Base-by-base conservation (phyloP, 108 stramenopile species). In the Pseudonitzschia multiseries region DNA sequence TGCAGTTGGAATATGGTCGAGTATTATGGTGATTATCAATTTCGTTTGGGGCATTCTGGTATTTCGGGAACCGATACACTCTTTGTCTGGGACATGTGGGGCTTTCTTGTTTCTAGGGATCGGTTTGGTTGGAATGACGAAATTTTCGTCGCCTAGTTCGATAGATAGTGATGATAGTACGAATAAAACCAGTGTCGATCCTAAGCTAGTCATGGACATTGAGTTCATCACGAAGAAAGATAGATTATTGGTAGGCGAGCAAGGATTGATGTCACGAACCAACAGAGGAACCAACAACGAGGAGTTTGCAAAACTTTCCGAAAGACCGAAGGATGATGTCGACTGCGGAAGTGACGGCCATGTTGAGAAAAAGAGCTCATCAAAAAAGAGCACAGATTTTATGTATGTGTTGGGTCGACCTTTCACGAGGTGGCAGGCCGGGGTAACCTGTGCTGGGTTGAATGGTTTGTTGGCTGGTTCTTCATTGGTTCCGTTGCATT, bases 1-100 rank as follows among this genome's bases (percentile, higher is more conserved):
- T 24, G 77, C 82, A 1, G 76, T 85, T 15, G 91, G 91, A 0
- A 86, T 79, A 13, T 87, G 88, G 84, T 75, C 84, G 15, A 70
- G 68, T 12, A 56, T 83, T 17, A 83, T 85, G 52, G 86, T 89
- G 22, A 33, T 89, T 9, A 73, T 83, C 21, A 79, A 78, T 13
- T 91, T 91, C 66, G 50, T 54, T 18, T 86, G 81, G 81, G 85
- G 85, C 0, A 84, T 89, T 26, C 66, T 87, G 2, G 72, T 91
- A 13, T 89, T 91, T 56, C 72, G 79, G 12, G 90, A 91, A 67
- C 53, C 70, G 20, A 76, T 84, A 46, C 65, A 76, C 24, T 70
- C 67, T 27, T 50, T 80, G 20, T 0, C 26, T 20, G 27, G 42
- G 8, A 66, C 79, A 8, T 53, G 52, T 43, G 44, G 59, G 3